A percentile compares a stretch with the other conserved stretches of the same genome.
Conservation (phyloP, 768 basidiomycete genomes). For the Kwoniella botswanensis region DNA sequence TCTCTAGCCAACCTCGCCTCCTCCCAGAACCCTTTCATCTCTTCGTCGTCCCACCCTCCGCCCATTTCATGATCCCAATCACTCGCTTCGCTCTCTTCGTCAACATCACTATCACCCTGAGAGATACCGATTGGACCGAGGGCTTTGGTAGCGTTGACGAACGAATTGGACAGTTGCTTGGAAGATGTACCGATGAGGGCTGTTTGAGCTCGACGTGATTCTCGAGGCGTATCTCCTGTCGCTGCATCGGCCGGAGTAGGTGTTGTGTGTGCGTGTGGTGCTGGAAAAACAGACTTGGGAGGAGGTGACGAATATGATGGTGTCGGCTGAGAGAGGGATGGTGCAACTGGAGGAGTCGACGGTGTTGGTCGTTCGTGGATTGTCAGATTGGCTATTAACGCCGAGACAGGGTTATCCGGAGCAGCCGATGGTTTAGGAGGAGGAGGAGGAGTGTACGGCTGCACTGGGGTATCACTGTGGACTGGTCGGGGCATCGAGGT, state of each 20-base stretch:
- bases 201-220: conserved; percentile 8
- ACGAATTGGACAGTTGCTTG: conserved; percentile 6
- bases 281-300: background rate
- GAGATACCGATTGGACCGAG: conserved; percentile 9
- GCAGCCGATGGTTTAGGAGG: background rate
- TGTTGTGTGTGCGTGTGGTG: background rate
- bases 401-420: conserved; percentile 7
- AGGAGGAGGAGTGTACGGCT: background rate
- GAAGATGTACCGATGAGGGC: conserved; percentile 9
- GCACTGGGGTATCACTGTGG: background rate
- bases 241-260: background rate
- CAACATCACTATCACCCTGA: conserved; percentile 15
- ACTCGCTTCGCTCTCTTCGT: conserved; percentile 16
- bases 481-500: background rate
- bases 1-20: conserved; percentile 24
- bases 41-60: conserved; percentile 25
- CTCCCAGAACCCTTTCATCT: conserved; percentile 24
- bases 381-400: conserved; percentile 28
- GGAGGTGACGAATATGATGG: background rate
- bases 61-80: conserved; percentile 28
- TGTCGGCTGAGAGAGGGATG: conserved; percentile 9
- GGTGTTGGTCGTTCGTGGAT: conserved; percentile 37
- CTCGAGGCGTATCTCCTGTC: background rate
- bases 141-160: conserved; percentile 18
- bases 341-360: conserved; percentile 8